phyloP scores from a whole-genome alignment of 805 yeast species.

The Komagataella ulmi region DNA sequence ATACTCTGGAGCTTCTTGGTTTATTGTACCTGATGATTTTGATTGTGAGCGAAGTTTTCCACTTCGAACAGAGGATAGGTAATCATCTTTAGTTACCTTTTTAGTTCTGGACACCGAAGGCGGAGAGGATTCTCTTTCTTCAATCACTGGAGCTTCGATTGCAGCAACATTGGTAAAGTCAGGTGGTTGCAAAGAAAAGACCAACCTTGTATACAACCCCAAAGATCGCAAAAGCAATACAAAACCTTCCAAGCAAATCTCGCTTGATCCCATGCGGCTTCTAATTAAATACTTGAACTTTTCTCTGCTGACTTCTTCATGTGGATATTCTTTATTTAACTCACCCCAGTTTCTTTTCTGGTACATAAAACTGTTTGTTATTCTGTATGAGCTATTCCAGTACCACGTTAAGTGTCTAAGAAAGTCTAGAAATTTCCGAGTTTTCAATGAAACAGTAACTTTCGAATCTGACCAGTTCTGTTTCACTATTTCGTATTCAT shows the following conservation, averaged over 20 bases:
- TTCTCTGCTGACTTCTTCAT: conserved; percentile 18
- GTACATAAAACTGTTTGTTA: conserved; percentile 15
- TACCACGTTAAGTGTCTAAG: conserved; percentile 49
- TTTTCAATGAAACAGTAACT: conserved; percentile 20
- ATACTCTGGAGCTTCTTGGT: conserved; percentile 12
- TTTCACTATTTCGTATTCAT: conserved; percentile 14
- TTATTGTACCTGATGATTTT: neutral
- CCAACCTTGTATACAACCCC: conserved; percentile 59
- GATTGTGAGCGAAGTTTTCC: neutral
- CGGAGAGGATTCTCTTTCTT: conserved; percentile 4
- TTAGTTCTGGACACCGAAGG: conserved; percentile 15
- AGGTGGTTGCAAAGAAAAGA: conserved; percentile 82
- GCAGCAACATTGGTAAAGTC: conserved; percentile 44
- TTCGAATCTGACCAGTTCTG: neutral
- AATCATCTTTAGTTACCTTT: conserved; percentile 1
- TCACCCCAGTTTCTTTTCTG: conserved; percentile 26
- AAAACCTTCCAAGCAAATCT: conserved; percentile 79
- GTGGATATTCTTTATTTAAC: conserved; percentile 32
- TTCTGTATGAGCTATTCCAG: conserved; percentile 32
- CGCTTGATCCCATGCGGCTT: conserved; percentile 54
- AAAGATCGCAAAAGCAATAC: conserved; percentile 61
- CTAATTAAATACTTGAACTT: conserved; percentile 30
- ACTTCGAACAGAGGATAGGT: neutral
- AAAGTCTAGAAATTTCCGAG: conserved; percentile 67
- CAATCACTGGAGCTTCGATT: conserved; percentile 6